These are phyloP conservation scores for Tanacetum coccineum DNA, from an alignment of 129 eudicot genomes.

Conservation along the genomic window DNA sequence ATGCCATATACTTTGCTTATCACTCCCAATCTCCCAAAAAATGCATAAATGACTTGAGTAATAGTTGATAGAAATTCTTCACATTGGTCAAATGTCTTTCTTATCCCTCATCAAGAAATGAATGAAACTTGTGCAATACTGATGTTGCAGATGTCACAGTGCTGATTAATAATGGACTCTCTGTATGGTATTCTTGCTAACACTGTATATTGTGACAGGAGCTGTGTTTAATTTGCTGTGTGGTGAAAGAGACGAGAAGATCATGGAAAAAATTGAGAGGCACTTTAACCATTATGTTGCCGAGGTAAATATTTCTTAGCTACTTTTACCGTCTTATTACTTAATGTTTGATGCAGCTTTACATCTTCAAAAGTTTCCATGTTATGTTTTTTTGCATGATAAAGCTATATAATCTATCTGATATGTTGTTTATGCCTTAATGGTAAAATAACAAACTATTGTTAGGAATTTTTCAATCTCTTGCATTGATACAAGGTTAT, in stretches of 20 bases:
- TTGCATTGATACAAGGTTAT: not conserved
- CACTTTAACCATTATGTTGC: slow-evolving; percentile 49
- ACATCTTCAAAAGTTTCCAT: not conserved
- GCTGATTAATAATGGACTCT: not conserved
- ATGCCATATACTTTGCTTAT: too few species aligned
- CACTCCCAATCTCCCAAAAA: too few species aligned
- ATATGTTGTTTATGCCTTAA: not conserved
- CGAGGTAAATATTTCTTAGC: slow-evolving; percentile 43
- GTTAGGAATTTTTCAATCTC: not conserved
- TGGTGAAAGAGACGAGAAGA: slow-evolving; percentile 44
- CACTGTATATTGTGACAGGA: slow-evolving; percentile 41
- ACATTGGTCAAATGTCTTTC: too few species aligned
- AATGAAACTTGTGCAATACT: not conserved
- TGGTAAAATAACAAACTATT: not conserved
- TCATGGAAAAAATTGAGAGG: slow-evolving; percentile 70
- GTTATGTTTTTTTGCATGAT: not conserved
- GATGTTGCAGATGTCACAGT: not conserved
- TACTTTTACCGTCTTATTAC: not conserved
- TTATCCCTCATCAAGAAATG: slow-evolving; percentile 2
- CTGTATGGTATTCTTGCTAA: slow-evolving; percentile 11
- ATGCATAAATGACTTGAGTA: too few species aligned
- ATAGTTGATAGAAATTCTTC: too few species aligned
- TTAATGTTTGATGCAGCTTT: not conserved
- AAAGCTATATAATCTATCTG: not conserved
- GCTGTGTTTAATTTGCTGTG: slow-evolving; percentile 75